phyloP scores from a whole-genome alignment of 768 basidiomycete species.

The Lactarius indigo region DNA sequence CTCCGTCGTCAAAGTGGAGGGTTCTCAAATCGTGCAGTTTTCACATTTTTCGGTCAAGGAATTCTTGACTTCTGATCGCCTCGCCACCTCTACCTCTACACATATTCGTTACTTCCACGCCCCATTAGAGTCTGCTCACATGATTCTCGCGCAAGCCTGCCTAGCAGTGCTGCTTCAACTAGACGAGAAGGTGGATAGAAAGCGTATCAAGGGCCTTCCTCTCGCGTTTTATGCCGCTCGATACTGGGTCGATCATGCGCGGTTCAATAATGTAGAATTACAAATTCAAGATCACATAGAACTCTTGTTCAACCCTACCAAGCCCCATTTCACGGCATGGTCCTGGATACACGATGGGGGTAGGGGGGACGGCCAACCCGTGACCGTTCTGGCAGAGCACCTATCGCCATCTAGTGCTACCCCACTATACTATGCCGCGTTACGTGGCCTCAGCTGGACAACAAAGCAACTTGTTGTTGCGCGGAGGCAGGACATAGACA shows the following conservation, averaged over 20 bases:
- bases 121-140: neutral
- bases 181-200: neutral
- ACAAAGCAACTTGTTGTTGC: neutral
- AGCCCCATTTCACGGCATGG: neutral
- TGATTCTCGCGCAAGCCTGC: neutral
- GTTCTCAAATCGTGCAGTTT: neutral
- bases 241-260: constrained; percentile 2
- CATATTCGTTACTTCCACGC: neutral
- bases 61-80: constrained; percentile 5
- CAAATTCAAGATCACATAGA: neutral
- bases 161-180: neutral
- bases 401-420: neutral
- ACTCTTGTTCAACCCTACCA: neutral
- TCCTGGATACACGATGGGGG: neutral
- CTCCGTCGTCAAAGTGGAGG: neutral
- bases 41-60: constrained; percentile 4
- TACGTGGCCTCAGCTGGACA: neutral
- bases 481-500: neutral
- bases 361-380: neutral
- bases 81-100: neutral
- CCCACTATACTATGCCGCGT: neutral
- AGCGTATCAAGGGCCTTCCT: neutral
- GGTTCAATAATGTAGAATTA: neutral
- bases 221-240: neutral
- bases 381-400: neutral